Evolutionary conservation across 192 early-diverging fungal genomes (phyloP), one percentile per base, ranked within the genome.

Genomic region (Gigaspora rosea): DNA sequence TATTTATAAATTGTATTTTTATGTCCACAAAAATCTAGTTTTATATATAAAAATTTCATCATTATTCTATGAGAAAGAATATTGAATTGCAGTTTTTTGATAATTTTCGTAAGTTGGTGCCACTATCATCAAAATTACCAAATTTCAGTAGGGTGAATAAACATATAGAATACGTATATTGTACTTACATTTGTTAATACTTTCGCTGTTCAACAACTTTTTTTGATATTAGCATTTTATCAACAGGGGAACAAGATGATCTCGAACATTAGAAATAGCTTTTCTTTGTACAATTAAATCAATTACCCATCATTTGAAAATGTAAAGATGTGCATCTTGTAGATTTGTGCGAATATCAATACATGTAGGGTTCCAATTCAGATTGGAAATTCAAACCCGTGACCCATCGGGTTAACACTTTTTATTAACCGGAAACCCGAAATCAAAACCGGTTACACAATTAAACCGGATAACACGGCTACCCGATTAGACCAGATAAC

Each of bases 301-400:
- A 66, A 97, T 80, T 2, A 99, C 91, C 98, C 98, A 99, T 46
- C 87, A 85, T 75, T 95, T 93, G 82, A 97, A 93, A 13, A 98
- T 88, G 76, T 98, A 99, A 27, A 97, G 70, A 78, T 98, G 98
- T 8, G 94, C 92, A 82, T 97, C 95, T 73, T 93, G 90, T 76
- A 98, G 86, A 57, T 93, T 88, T 59, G 93, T 92, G 66, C 91
- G 88, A 47, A 99, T 78, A 47, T 90, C 86, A 69, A 97, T 83
- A 2, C 88, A n/a, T n/a, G n/a, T n/a, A n/a, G n/a, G n/a, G n/a
- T n/a, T n/a, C n/a, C n/a, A n/a, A n/a, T n/a, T n/a, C n/a, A n/a
- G n/a, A n/a, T n/a, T n/a, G n/a, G n/a, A n/a, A n/a, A n/a, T n/a
- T n/a, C n/a, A n/a, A n/a, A n/a, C n/a, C n/a, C n/a, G n/a, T n/a